A percentile compares a stretch with the other conserved stretches of the same genome.
Evolutionary conservation across 192 early-diverging fungal genomes (phyloP).

Genomic region (Kappamyces sp.): DNA sequence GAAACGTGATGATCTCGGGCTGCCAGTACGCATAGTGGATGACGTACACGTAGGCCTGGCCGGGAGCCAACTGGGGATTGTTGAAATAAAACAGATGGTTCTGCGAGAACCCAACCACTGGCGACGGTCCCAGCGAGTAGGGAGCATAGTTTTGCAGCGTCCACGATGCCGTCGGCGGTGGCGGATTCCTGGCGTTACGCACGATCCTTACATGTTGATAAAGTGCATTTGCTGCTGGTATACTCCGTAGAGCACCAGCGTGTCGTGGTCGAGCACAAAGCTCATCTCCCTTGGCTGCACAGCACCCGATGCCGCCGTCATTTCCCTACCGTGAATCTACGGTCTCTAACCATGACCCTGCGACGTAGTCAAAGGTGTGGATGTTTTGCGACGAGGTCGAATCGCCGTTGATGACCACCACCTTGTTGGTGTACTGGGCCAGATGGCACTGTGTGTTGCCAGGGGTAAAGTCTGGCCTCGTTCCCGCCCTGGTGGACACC

Average conservation of each 20-base stretch:
- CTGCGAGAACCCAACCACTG: neutral
- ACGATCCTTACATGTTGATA: neutral
- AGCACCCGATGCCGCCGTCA: too few relatives aligned
- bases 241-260: neutral
- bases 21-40: conserved; percentile 10
- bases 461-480: too few relatives aligned
- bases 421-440: too few relatives aligned
- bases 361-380: too few relatives aligned
- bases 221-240: neutral
- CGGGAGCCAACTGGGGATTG: neutral
- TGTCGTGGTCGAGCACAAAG: conserved; percentile 7
- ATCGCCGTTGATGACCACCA: too few relatives aligned
- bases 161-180: neutral
- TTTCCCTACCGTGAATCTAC: too few relatives aligned
- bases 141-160: neutral
- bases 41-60: neutral
- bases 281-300: neutral
- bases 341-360: too few relatives aligned
- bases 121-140: neutral
- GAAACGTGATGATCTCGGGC: neutral
- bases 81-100: conserved; percentile 7
- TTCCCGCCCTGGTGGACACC: too few relatives aligned
- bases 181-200: too few relatives aligned
- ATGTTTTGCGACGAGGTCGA: too few relatives aligned
- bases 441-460: too few relatives aligned